phyloP scores from a whole-genome alignment of 2,329 filamentous ascomycete genomes.

The Penicillium sp. region DNA sequence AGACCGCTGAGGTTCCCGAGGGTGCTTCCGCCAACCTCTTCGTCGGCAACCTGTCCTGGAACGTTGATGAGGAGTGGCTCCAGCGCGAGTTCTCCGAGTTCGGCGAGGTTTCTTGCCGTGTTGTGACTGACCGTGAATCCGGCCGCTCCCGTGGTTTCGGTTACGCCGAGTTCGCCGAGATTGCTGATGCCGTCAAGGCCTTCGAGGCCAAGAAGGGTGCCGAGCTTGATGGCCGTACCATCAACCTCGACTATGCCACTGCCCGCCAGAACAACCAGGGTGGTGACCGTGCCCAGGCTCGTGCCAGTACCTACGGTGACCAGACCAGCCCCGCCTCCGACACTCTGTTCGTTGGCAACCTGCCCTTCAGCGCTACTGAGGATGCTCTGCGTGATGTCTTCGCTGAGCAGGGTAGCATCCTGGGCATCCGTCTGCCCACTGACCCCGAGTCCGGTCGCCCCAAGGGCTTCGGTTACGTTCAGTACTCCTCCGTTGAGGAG shows the following conservation, averaged over 20 bases:
- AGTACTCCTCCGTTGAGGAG: conserved; percentile 79
- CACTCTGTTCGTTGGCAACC: conserved; percentile 89
- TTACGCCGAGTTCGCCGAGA: conserved; percentile 80
- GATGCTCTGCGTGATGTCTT: conserved; percentile 75
- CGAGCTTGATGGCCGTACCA: conserved; percentile 70
- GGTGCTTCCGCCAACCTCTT: conserved; percentile 67
- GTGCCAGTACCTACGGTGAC: conserved; percentile 68
- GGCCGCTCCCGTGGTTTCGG: conserved; percentile 90
- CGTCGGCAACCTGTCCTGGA: conserved; percentile 88
- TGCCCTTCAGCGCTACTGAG: conserved; percentile 81
- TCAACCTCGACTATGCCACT: conserved; percentile 79
- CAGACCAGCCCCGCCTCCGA: conserved; percentile 75
- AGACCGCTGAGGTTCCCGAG: conserved; percentile 48
- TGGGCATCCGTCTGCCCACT: conserved; percentile 83
- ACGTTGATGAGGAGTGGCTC: conserved; percentile 80
- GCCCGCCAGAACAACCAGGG: conserved; percentile 58
- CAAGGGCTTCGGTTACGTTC: conserved; percentile 93
- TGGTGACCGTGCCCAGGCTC: conserved; percentile 59
- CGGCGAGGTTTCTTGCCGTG: conserved; percentile 71
- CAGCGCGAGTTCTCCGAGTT: conserved; percentile 78
- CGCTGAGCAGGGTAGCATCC: conserved; percentile 67
- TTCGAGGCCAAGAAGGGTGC: conserved; percentile 72
- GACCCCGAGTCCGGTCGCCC: conserved; percentile 79
- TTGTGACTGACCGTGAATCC: conserved; percentile 79
- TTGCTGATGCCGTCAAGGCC: conserved; percentile 69